Conservation (phyloP, 345 rosid genomes). For the Brassica juncea region DNA sequence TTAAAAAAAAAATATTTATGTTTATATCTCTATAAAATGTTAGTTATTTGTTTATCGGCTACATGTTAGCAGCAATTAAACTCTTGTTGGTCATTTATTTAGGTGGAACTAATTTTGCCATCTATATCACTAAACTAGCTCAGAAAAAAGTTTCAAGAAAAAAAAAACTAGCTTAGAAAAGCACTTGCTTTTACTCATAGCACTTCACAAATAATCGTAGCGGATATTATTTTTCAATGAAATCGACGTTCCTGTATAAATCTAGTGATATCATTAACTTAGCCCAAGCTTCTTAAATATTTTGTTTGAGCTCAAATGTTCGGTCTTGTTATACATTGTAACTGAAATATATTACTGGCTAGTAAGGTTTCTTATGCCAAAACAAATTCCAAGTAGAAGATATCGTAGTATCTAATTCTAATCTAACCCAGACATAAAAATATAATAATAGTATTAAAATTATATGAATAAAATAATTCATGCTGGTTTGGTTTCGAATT, state of each 20-base stretch:
- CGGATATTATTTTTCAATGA: neutral
- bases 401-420: neutral
- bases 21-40: neutral
- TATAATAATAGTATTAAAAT: neutral
- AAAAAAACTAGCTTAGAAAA: neutral
- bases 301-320: neutral
- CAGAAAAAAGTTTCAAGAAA: neutral
- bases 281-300: neutral
- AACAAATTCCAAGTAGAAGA: neutral
- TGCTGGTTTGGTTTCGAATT: neutral
- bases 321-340: neutral
- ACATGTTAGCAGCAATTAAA: neutral
- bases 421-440: neutral
- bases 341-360: neutral
- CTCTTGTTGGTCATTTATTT: neutral
- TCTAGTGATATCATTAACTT: slow-evolving; percentile 13
- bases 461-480: neutral
- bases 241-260: slow-evolving; percentile 4
- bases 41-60: neutral
- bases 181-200: neutral
- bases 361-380: neutral
- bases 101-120: neutral
- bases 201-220: neutral
- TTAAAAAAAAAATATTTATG: neutral
- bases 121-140: neutral